Evolutionary conservation across 371 early-diverging fungal species (phyloP), one percentile per base, ranked within the genome.

Genomic region (Saksenaea oblongispora): DNA sequence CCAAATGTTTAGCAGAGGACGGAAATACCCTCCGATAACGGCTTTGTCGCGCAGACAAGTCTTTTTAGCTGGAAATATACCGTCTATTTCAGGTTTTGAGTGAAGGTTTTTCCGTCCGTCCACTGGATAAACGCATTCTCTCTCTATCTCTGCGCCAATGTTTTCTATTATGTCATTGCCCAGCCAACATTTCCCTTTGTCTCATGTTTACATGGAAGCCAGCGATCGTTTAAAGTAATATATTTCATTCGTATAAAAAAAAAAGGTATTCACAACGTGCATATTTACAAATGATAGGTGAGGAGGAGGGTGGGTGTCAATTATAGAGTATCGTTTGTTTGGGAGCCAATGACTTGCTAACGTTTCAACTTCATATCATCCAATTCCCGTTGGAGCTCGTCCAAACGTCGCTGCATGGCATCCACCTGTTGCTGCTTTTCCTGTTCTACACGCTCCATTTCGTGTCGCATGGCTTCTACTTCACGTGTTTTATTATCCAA

Each of bases 401-500:
- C 61, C 17, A 69, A 36, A n/a, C 47, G 55, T 17, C 47, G 54
- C 28, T 69, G 64, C 69, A 69, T 61, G 7, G 58, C 62, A 34
- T 65, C 62, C n/a, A 61, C 42, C 60, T 66, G 63, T 15, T 47
- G 59, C 54, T 66, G 34, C 41, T 72, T 69, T 57, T 80, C 77
- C 1, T 31, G 54, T 47, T 79, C 67, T 4, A 73, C 53, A 1
- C 56, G 64, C 22, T 67, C 58, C 51, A 79, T 62, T 3, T 61
- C 62, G 18, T 62, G 54, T 18, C 62, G 61, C 11, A 75, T 34
- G 1, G 60, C 61, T 11, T 67, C 73, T 57, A 80, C 69, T 57
- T 78, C 69, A 14, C 54, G 58, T 14, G 67, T 72, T 28, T 69
- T 69, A n/a, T 41, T 59, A 55, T 78, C 71, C 9, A 74, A 42